Evolutionary conservation across 1,139 yeast genomes (phyloP).

Genomic region (Diutina siamensis): DNA sequence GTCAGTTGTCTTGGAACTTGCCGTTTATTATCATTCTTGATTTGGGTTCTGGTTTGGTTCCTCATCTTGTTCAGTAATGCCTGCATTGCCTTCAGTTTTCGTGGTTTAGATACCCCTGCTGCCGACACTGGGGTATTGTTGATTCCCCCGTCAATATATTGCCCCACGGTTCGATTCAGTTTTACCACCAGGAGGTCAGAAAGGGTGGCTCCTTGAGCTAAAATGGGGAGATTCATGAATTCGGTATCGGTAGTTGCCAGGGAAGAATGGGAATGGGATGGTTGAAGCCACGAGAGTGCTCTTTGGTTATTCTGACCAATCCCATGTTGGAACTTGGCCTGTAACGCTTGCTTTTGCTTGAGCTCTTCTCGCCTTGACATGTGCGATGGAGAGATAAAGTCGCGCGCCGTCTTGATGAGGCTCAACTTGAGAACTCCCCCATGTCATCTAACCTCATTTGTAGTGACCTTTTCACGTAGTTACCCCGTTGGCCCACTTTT

Average conservation of each 20-base stretch:
- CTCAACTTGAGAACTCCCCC: too few species aligned
- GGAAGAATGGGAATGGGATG: constrained; percentile 6
- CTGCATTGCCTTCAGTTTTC: constrained; percentile 20
- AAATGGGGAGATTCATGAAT: constrained; percentile 32
- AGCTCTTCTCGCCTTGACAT: constrained; percentile 30
- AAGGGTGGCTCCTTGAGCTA: constrained; percentile 34
- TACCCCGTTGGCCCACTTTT: too few species aligned
- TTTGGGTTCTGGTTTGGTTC: constrained; percentile 11
- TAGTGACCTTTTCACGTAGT: too few species aligned
- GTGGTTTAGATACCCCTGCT: constrained; percentile 13
- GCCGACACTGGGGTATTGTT: constrained; percentile 9
- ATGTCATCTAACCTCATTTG: too few species aligned
- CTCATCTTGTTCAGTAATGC: constrained; percentile 38
- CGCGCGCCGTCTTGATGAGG: too few species aligned
- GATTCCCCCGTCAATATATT: constrained; percentile 17
- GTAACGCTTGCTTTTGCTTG: constrained; percentile 36
- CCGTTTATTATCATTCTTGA: not conserved
- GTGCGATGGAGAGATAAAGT: constrained; percentile 8
- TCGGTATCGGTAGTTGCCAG: constrained; percentile 6
- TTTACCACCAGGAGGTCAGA: constrained; percentile 12
- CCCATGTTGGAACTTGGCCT: constrained; percentile 35
- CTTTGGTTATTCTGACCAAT: constrained; percentile 25
- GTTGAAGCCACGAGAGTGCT: constrained; percentile 37
- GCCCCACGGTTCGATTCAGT: constrained; percentile 15
- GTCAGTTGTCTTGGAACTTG: not conserved